Conservation (phyloP, 2,329 filamentous ascomycete species). For the Sclerotinia trifoliorum region DNA sequence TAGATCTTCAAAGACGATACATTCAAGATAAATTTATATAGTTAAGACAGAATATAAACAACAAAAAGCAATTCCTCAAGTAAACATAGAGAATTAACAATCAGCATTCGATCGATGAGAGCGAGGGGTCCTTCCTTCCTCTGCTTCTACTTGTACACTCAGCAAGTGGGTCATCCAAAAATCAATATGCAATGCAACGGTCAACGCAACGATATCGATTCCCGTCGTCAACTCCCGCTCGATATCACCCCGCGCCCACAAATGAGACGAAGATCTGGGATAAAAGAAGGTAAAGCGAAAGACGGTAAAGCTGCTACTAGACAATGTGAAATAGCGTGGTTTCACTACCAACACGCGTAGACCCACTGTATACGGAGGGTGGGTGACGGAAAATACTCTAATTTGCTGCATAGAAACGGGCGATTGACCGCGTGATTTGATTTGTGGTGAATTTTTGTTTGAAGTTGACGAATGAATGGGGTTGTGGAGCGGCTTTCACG, state of each 20-base stretch:
- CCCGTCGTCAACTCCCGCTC: background rate
- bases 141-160: background rate
- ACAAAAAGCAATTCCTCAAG: too few species aligned
- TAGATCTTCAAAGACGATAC: background rate
- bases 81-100: background rate
- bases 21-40: background rate
- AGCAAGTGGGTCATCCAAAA: conserved; percentile 2
- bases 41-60: too few species aligned
- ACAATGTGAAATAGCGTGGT: background rate
- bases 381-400: too few species aligned
- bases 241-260: background rate
- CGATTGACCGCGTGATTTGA: background rate
- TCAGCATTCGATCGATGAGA: background rate
- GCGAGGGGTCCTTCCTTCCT: background rate
- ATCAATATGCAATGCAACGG: background rate
- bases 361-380: background rate
- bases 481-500: background rate
- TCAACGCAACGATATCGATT: background rate
- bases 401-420: too few species aligned
- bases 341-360: too few species aligned
- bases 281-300: background rate
- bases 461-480: background rate
- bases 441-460: background rate
- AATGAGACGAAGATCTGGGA: background rate
- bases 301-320: background rate